Percentiles rank a stretch among this genome's conserved stretches.
Conservation (phyloP, 75 land plant species). For the Cryptomeria japonica region DNA sequence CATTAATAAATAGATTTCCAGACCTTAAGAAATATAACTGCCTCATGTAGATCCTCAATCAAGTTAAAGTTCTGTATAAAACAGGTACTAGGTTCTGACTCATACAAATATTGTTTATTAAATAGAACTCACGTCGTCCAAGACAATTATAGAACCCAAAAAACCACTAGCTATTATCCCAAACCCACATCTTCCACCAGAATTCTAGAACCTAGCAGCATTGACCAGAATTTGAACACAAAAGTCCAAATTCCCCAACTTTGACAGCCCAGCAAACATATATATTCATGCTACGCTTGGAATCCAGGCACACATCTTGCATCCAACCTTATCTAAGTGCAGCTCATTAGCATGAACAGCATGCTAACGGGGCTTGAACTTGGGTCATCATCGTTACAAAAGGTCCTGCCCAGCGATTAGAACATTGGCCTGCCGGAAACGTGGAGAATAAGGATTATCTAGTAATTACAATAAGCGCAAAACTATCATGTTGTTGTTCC, state of each 20-base stretch:
- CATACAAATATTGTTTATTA: background rate
- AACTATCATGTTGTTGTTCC: background rate
- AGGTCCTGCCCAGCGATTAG: background rate
- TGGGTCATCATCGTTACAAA: background rate
- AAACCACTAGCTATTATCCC: background rate
- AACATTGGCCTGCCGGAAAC: background rate
- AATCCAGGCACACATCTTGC: background rate
- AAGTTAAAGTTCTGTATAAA: background rate
- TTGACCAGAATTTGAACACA: background rate
- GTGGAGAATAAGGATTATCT: background rate
- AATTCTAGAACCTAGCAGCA: background rate
- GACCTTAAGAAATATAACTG: background rate
- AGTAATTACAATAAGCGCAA: background rate
- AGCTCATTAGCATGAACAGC: background rate
- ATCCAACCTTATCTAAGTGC: background rate
- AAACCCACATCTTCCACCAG: background rate
- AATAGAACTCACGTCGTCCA: background rate
- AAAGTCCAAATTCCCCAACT: background rate
- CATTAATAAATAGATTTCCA: background rate
- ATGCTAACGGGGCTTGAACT: background rate
- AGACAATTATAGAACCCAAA: background rate
- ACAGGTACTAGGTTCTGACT: background rate
- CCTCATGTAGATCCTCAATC: background rate
- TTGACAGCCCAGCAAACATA: background rate
- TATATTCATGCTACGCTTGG: background rate